phyloP scores from a whole-genome alignment of 2,329 filamentous ascomycete genomes.

The Aspergillus nomiae region DNA sequence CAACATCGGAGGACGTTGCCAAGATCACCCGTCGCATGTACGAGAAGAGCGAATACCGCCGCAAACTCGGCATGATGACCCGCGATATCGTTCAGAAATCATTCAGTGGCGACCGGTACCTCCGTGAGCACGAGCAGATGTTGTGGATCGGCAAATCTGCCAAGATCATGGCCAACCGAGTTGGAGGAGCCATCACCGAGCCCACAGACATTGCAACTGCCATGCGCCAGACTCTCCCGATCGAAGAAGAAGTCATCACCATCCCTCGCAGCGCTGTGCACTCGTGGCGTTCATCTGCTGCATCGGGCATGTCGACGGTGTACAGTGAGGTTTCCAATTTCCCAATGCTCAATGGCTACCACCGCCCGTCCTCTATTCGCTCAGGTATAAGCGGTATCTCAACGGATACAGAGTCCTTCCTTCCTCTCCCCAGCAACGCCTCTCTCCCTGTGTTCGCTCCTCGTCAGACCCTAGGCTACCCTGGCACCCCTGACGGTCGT shows the following conservation, averaged over 20 bases:
- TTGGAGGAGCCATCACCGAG: constrained; percentile 25
- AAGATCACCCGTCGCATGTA: constrained; percentile 61
- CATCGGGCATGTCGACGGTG: constrained; percentile 33
- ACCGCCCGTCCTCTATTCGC: constrained; percentile 27
- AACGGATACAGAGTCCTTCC: constrained; percentile 32
- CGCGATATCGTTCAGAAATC: constrained; percentile 61
- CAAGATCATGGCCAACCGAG: constrained; percentile 35
- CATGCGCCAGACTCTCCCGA: constrained; percentile 24
- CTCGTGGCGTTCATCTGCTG: constrained; percentile 39
- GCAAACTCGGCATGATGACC: constrained; percentile 61
- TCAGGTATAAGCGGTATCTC: constrained; percentile 33
- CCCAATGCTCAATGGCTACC: constrained; percentile 19
- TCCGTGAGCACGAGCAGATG: constrained; percentile 65
- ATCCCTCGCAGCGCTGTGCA: constrained; percentile 36
- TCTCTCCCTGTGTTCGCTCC: constrained; percentile 37
- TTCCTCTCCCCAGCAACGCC: constrained; percentile 27
- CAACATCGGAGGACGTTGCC: constrained; percentile 53
- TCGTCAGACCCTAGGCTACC: constrained; percentile 24
- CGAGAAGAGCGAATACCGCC: constrained; percentile 58
- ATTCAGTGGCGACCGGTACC: constrained; percentile 61
- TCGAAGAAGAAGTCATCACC: constrained; percentile 40
- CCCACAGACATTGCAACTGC: constrained; percentile 29
- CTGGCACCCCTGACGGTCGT: constrained; percentile 14
- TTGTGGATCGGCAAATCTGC: constrained; percentile 52
- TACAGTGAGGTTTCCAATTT: constrained; percentile 27